Evolutionary conservation across 192 early-diverging fungal species (phyloP), one percentile per base, ranked within the genome.

Genomic region (Coemansia sp.): DNA sequence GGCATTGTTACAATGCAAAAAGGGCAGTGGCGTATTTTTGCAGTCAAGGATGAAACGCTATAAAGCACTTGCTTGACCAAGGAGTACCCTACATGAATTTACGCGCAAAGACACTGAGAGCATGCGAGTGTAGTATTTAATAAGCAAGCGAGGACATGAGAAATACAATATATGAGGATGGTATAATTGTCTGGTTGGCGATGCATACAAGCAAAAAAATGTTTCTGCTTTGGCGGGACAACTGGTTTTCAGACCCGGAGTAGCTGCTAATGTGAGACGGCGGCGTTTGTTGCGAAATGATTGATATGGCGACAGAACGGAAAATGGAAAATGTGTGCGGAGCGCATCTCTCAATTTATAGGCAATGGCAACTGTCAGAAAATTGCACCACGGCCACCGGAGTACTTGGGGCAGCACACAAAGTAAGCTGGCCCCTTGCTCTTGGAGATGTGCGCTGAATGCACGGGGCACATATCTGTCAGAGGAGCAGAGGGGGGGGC

Each of bases 161-260:
- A 14, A 43, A 36, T 9, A 21, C n/a, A 46, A 35, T 19, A 46
- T 48, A 36, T 15, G 42, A n/a, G 3, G 22, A 17, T n/a, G 14
- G 40, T 11, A 24, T 27, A n/a, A 24, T 27, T 2, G 46, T 11
- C 19, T 12, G 19, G 15, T 50, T 50, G 46, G n/a, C n/a, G 39
- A 58, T 41, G 40, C n/a, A 58, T 59, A 26, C 58, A 33, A 2
- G 18, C 15, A 34, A 26, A 17, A 4, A 18, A 60, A 59, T 44
- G 46, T 15, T 8, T 19, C 44, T 29, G 46, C 21, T 43, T 9
- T 0, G 21, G 18, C 42, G 42, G 24, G 46, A 50, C 46, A 50
- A 50, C 27, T 24, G 26, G 27, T 11, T 50, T 14, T 29, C 26
- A 15, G 26, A 26, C 24, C 24, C 27, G 26, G 46, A 50, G 46